These are phyloP conservation scores for Misopates orontium DNA, from an alignment of 257 asterid genomes.

Conservation along the genomic window DNA sequence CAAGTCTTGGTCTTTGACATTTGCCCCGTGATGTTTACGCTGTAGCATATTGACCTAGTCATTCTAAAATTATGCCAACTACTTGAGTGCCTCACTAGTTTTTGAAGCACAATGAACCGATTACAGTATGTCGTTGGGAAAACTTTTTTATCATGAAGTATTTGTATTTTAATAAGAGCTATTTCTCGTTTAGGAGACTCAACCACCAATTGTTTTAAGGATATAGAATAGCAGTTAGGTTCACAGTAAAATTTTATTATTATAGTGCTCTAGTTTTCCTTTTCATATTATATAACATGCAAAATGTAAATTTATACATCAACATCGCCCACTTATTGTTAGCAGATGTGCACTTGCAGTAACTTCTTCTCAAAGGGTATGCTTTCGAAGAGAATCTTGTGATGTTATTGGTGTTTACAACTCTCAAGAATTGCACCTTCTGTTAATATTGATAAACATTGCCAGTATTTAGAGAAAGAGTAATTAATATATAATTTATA, in stretches of 20 bases:
- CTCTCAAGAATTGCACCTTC: neutral
- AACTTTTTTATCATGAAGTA: neutral
- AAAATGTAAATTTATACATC: neutral
- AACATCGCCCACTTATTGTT: neutral
- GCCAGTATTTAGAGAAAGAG: neutral
- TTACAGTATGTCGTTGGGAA: neutral
- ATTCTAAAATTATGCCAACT: neutral
- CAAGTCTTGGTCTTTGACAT: neutral
- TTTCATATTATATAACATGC: neutral
- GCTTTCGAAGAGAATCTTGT: neutral
- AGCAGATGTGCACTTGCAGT: neutral
- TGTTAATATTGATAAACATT: neutral
- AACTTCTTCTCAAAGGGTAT: neutral
- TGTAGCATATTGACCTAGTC: neutral
- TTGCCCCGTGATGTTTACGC: slow-evolving; percentile 3
- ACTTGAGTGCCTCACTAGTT: neutral
- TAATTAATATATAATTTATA: neutral
- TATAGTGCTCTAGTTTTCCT: neutral
- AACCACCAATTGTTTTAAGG: neutral
- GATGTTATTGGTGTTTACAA: neutral
- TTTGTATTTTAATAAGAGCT: neutral
- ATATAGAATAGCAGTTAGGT: neutral
- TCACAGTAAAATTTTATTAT: neutral
- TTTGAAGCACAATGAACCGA: neutral
- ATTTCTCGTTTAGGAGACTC: neutral